These are phyloP conservation scores for Monilinia vaccinii-corymbosi DNA, from an alignment of 2,329 filamentous ascomycete genomes.

Conservation along the genomic window DNA sequence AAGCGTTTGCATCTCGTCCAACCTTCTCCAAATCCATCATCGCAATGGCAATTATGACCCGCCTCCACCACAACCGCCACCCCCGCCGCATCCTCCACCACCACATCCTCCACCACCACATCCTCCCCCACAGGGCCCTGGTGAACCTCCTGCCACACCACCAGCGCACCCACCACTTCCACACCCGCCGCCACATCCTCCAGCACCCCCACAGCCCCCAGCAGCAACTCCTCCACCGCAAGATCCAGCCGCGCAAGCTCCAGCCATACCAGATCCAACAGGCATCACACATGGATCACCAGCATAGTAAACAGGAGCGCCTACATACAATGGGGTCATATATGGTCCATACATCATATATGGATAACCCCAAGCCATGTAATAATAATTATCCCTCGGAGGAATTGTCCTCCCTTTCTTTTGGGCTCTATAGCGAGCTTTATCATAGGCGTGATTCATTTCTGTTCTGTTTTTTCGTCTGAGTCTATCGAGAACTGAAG, in stretches of 20 bases:
- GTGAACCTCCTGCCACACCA: constrained; percentile 4
- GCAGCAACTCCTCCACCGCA: constrained; percentile 35
- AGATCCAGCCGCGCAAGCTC: constrained; percentile 38
- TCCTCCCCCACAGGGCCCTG: neutral
- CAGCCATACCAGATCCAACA: constrained; percentile 32
- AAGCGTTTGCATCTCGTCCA: neutral
- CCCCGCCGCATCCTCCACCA: neutral
- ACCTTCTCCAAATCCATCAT: neutral
- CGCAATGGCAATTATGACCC: neutral
- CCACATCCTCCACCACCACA: neutral
- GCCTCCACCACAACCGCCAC: neutral
- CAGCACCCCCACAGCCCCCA: constrained; percentile 35
- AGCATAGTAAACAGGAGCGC: constrained; percentile 36
- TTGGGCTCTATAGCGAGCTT: constrained; percentile 40
- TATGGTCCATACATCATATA: constrained; percentile 43
- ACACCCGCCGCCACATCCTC: constrained; percentile 16
- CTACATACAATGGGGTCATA: constrained; percentile 34
- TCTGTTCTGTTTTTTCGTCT: constrained; percentile 30
- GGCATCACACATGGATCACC: constrained; percentile 33
- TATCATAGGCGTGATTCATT: constrained; percentile 48
- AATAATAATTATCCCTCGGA: constrained; percentile 39
- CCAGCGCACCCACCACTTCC: constrained; percentile 6
- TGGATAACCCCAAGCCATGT: constrained; percentile 37
- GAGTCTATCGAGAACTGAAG: constrained; percentile 21
- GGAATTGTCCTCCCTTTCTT: constrained; percentile 42